Evolutionary conservation across 2,329 filamentous ascomycete species (phyloP), one percentile per base, ranked within the genome.

Genomic region (Ascochyta clinopodiicola): DNA sequence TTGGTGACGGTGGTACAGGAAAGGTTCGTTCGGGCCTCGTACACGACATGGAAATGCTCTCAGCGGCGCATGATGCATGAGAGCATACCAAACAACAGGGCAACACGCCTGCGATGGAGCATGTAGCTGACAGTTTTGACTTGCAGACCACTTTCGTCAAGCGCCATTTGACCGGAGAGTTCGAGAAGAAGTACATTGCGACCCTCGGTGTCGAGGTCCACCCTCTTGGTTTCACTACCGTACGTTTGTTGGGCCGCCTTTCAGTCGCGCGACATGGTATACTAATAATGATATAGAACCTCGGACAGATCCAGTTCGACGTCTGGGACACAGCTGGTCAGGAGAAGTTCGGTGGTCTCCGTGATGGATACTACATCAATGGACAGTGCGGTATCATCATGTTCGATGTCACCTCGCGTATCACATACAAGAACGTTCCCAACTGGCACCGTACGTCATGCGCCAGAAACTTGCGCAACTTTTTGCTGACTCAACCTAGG

Each of bases 101-200:
- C 47, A 29, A 31, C n/a, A 39, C 10, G 34, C 35, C 45, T 31
- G 19, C 22, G 17, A 40, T 36, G 24, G 21, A 43, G 29, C 48
- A 43, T 29, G 17, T 25, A 54, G 56, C 72, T 75, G 64, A 75
- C 67, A 39, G 45, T 22, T 22, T 37, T 36, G 39, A 45, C 27
- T 36, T 34, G 67, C 77, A 99, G 95, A 99, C 95, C 79, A 99
- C 95, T 78, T 99, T 99, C 82, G 95, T 99, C 86, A 99, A 99
- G 90, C 95, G 95, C 78, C 95, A 99, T 84, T 87, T 98, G 88
- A 99, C 95, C 77, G 95, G 95, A 80, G 95, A 99, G 81, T 99
- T 99, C 79, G 95, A 99, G 85, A 99, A 99, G 90, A 99, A 98
- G 86, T 99, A 99, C 84, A 98, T 99, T 80, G 95, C 95, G 74